Conservation (phyloP, 805 yeast genomes). For the Starmera pachycereana region DNA sequence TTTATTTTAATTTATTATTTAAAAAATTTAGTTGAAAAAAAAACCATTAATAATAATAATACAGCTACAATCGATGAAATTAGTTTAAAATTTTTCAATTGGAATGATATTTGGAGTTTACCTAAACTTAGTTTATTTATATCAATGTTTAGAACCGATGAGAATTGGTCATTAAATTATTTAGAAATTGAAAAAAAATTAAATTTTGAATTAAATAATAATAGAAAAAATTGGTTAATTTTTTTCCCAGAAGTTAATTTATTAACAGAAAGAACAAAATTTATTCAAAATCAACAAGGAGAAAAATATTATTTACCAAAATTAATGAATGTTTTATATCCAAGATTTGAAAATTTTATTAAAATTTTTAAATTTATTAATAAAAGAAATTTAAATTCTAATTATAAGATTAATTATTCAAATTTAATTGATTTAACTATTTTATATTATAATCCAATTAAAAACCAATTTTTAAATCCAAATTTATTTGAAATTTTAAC, state of each 20-base stretch:
- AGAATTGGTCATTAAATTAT: conserved; percentile 44
- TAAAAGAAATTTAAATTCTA: conserved; percentile 10
- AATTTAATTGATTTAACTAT: conserved; percentile 25
- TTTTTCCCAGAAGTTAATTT: conserved; percentile 83
- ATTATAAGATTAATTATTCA: too few relatives aligned
- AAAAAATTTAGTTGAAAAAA: conserved; percentile 17
- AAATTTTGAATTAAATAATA: conserved; percentile 23
- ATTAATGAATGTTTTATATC: conserved; percentile 58
- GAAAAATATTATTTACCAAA: conserved; percentile 50
- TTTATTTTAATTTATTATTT: conserved; percentile 39
- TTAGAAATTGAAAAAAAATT: conserved; percentile 25
- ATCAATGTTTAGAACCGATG: conserved; percentile 48
- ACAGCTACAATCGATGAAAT: too few relatives aligned
- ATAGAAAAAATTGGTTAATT: conserved; percentile 49
- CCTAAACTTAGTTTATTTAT: conserved; percentile 42
- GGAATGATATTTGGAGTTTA: conserved; percentile 57
- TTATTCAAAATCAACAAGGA: conserved; percentile 42
- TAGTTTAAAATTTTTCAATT: conserved; percentile 47
- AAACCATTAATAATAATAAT: too few relatives aligned
- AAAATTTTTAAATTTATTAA: conserved; percentile 28
- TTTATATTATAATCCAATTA: conserved; percentile 25
- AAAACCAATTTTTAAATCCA: conserved; percentile 23
- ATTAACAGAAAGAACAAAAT: conserved; percentile 36
- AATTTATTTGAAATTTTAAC: conserved; percentile 27
- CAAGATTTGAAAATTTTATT: conserved; percentile 55